Evolutionary conservation across 129 eudicot species (phyloP).

Genomic region (Saposhnikovia divaricata): DNA sequence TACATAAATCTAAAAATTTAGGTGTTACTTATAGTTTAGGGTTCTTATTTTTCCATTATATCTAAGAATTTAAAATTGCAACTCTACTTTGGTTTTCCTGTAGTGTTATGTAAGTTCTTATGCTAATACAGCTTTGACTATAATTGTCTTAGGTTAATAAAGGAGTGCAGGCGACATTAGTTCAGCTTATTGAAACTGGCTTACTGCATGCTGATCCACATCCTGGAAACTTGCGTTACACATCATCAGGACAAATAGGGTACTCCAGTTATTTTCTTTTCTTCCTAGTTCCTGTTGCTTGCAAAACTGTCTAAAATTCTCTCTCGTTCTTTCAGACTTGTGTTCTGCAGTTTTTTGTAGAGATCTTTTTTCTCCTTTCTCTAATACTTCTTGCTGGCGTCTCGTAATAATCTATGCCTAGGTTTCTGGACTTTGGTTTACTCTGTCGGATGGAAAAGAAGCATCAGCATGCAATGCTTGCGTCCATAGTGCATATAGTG

Average conservation of each 20-base stretch:
- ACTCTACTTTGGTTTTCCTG: not conserved
- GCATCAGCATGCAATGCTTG: slow-evolving; percentile 95
- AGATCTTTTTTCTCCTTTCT: slow-evolving; percentile 5
- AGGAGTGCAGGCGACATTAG: slow-evolving; percentile 88
- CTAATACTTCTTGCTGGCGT: slow-evolving; percentile 8
- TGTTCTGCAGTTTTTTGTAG: slow-evolving; percentile 7
- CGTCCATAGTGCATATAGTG: slow-evolving; percentile 84
- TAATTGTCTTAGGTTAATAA: slow-evolving; percentile 64
- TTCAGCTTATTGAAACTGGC: slow-evolving; percentile 98
- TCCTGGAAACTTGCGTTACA: slow-evolving; percentile 87
- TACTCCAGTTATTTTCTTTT: slow-evolving; percentile 14
- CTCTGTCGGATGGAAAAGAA: slow-evolving; percentile 94
- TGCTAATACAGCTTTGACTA: slow-evolving; percentile 3
- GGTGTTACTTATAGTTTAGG: not conserved
- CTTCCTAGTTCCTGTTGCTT: slow-evolving; percentile 1
- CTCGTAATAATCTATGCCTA: slow-evolving; percentile 19
- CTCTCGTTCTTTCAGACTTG: not conserved
- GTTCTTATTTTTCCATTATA: not conserved
- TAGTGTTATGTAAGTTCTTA: not conserved
- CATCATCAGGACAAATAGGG: slow-evolving; percentile 89
- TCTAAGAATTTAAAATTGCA: not conserved
- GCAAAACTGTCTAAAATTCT: not conserved
- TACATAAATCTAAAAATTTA: not conserved
- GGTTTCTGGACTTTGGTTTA: slow-evolving; percentile 97
- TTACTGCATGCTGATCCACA: slow-evolving; percentile 97